Conservation (phyloP, 805 yeast genomes). For the Scheffersomyces stipitis region DNA sequence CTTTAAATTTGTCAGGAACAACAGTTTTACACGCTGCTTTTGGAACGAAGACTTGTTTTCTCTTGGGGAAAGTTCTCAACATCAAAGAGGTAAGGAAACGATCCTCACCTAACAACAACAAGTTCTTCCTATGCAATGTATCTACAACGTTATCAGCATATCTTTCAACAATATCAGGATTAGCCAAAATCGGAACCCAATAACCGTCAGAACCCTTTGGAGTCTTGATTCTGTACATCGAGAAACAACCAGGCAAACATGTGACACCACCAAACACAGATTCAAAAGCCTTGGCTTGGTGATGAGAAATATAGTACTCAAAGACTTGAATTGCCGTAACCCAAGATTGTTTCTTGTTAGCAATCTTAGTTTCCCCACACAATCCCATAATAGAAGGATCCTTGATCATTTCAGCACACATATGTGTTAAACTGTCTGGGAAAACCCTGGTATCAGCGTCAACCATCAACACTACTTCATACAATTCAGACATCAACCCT, state of each 20-base stretch:
- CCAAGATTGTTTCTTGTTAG: constrained; percentile 82
- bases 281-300: constrained; percentile 91
- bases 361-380: constrained; percentile 92
- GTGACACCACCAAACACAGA: constrained; percentile 95
- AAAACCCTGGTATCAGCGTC: constrained; percentile 91
- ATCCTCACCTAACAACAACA: constrained; percentile 86
- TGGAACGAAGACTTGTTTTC: constrained; percentile 83
- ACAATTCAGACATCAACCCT: constrained; percentile 79
- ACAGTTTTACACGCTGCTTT: constrained; percentile 91
- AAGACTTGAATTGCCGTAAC: constrained; percentile 92
- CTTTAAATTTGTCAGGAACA: constrained; percentile 80
- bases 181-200: constrained; percentile 93
- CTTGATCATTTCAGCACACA: constrained; percentile 85
- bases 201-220: constrained; percentile 70
- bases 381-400: constrained; percentile 88
- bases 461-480: constrained; percentile 85
- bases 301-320: constrained; percentile 91
- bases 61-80: constrained; percentile 85
- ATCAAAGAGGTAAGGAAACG: constrained; percentile 80
- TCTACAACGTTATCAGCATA: constrained; percentile 84
- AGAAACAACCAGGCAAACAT: constrained; percentile 94
- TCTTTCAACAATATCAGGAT: constrained; percentile 90
- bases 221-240: constrained; percentile 85
- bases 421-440: constrained; percentile 86
- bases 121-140: constrained; percentile 82